phyloP scores from a whole-genome alignment of 441 rosid species.

The Aleurites moluccanus region DNA sequence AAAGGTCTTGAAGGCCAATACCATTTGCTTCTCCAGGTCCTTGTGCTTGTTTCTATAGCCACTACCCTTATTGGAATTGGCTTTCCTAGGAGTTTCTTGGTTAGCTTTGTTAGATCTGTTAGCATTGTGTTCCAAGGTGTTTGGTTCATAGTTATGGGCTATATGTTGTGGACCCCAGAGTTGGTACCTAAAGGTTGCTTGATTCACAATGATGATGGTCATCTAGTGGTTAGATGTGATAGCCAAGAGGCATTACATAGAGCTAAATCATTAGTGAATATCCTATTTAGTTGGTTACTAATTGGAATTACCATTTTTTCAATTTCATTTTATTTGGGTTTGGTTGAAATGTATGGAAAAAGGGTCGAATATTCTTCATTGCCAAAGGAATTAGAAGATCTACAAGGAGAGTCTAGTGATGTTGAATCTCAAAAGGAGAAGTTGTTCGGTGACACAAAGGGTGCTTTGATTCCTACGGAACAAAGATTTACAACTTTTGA shows the following conservation, averaged over 20 bases:
- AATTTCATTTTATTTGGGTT: slow-evolving; percentile 39
- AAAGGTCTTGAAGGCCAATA: slow-evolving; percentile 75
- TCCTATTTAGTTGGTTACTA: slow-evolving; percentile 56
- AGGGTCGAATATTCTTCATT: not conserved
- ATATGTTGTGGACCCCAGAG: slow-evolving; percentile 71
- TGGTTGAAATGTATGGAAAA: slow-evolving; percentile 33
- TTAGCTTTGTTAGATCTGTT: slow-evolving; percentile 60
- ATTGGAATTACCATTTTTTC: slow-evolving; percentile 40
- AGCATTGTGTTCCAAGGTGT: slow-evolving; percentile 64
- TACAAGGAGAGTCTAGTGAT: not conserved
- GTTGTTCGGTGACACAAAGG: not conserved
- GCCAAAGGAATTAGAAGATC: slow-evolving; percentile 12
- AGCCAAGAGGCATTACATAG: slow-evolving; percentile 49
- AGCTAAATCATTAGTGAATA: slow-evolving; percentile 60
- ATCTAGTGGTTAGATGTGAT: slow-evolving; percentile 52
- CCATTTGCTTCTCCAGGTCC: slow-evolving; percentile 57
- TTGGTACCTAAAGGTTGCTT: slow-evolving; percentile 59
- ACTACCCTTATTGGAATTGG: slow-evolving; percentile 59
- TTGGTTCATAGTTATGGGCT: slow-evolving; percentile 66
- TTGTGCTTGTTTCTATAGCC: slow-evolving; percentile 42
- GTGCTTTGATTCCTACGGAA: not conserved
- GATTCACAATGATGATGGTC: slow-evolving; percentile 56
- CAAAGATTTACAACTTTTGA: not conserved
- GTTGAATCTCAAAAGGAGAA: slow-evolving; percentile 4
- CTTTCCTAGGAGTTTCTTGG: slow-evolving; percentile 54